Percentiles rank a stretch among this genome's conserved stretches.
phyloP scores from a whole-genome alignment of 495 filamentous ascomycete species.

The Hypoxylon subgilvum region DNA sequence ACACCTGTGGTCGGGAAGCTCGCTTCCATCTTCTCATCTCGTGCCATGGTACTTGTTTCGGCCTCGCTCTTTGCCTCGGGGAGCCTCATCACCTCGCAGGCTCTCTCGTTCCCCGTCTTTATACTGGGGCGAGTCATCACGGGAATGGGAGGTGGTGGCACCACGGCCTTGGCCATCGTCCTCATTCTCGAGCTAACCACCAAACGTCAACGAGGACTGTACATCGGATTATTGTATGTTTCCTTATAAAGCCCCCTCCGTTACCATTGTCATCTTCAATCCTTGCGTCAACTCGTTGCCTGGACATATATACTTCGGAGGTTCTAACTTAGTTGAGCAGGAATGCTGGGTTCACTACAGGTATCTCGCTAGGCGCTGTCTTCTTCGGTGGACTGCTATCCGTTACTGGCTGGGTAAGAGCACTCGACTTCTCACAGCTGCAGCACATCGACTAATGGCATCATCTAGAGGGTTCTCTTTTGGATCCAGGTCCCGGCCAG shows the following conservation, averaged over 20 bases:
- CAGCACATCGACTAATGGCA: not conserved
- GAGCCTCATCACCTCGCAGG: constrained; percentile 65
- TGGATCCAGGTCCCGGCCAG: constrained; percentile 67
- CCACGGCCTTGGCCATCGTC: constrained; percentile 71
- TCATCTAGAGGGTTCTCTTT: constrained; percentile 67
- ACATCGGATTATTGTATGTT: constrained; percentile 68
- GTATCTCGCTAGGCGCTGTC: constrained; percentile 72
- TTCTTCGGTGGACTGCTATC: constrained; percentile 68
- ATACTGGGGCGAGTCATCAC: constrained; percentile 68
- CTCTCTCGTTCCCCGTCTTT: constrained; percentile 63
- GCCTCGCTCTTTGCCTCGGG: constrained; percentile 65
- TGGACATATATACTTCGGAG: not conserved
- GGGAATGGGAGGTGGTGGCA: constrained; percentile 69
- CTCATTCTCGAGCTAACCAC: constrained; percentile 70
- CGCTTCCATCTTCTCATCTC: constrained; percentile 69
- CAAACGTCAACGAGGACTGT: constrained; percentile 68
- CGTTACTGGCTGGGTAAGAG: constrained; percentile 70
- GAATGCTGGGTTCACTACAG: constrained; percentile 65
- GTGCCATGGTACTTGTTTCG: constrained; percentile 62
- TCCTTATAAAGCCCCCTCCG: not conserved
- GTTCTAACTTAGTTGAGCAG: constrained; percentile 16
- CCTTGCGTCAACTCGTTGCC: not conserved
- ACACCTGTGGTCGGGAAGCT: constrained; percentile 71
- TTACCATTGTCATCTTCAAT: not conserved
- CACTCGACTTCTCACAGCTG: not conserved